phyloP scores from a whole-genome alignment of 1,139 yeast genomes.

The Meyerozyma elateridarum region DNA sequence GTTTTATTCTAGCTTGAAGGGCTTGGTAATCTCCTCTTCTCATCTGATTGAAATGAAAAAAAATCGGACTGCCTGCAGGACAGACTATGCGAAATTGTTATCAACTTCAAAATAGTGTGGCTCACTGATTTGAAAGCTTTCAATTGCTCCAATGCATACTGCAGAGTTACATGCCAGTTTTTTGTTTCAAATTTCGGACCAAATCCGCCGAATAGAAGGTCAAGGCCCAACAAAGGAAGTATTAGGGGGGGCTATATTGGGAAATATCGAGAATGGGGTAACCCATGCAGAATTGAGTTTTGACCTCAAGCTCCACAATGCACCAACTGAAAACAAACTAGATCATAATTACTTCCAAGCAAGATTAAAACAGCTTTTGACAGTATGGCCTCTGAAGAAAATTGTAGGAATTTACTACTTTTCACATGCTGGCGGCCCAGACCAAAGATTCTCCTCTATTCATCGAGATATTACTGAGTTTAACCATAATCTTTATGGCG shows the following conservation, averaged over 20 bases:
- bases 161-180: not conserved
- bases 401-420: conserved; percentile 30
- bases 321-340: no score
- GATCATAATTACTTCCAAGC: conserved; percentile 22
- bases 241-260: conserved; percentile 34
- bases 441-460: conserved; percentile 9
- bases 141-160: no score
- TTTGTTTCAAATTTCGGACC: conserved; percentile 1
- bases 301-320: no score
- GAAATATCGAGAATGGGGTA: conserved; percentile 12
- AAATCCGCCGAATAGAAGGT: no score
- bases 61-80: not conserved
- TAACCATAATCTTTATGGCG: not conserved
- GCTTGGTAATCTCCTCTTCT: conserved; percentile 4
- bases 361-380: conserved; percentile 24
- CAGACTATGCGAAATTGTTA: not conserved
- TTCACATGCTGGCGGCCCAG: conserved; percentile 6
- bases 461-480: conserved; percentile 6
- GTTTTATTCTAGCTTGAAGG: conserved; percentile 1
- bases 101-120: conserved; percentile 1
- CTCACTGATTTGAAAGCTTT: not conserved
- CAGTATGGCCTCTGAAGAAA: conserved; percentile 23
- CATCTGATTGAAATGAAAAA: conserved; percentile 8
- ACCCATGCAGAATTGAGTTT: no score
- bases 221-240: no score